Evolutionary conservation across 768 basidiomycete species (phyloP), one percentile per base, ranked within the genome.

Genomic region (Tricholoma furcatifolium): DNA sequence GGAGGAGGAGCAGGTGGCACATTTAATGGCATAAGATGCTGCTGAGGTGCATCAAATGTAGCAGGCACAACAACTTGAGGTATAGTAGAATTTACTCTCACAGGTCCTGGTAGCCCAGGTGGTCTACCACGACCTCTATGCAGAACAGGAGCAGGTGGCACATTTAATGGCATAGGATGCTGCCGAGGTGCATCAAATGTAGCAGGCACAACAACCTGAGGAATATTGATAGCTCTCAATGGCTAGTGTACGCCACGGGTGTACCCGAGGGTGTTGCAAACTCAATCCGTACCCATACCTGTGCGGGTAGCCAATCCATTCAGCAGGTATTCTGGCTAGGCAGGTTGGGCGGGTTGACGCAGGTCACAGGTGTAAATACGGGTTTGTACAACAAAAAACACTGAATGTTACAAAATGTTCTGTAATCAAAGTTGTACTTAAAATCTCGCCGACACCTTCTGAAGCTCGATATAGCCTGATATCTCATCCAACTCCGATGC

Each of bases 241-340:
- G 43, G 12, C 15, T 44, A 49, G 40, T 21, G 20, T 41, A 40
- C 20, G 18, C n/a, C 49, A 50, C 17, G 38, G 49, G 27, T 50
- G 42, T 11, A 30, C 51, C 55, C 45, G 36, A 31, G 45, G 55
- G 43, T 53, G 40, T 23, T 32, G 2, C 8, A 10, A 42, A 10
- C 31, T 15, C 17, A 24, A 51, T 43, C 45, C 31, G 31, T 39
- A 57, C 53, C 56, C 47, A 21, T 23, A 57, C 47, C 47, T 41
- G 18, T 31, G n/a, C 39, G 20, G 40, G 39, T 40, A 50, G 36
- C 14, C 42, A 30, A 41, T 24, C 49, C 49, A 21, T 30, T 2
- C 36, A 38, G 27, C 23, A 20, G 47, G 27, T 27, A 38, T n/a
- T 23, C 15, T n/a, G 6, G 24, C 24, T 3, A 8, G 14, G 30